These are phyloP conservation scores for Echinosophora koreensis DNA, from an alignment of 306 rosid genomes.

Conservation along the genomic window DNA sequence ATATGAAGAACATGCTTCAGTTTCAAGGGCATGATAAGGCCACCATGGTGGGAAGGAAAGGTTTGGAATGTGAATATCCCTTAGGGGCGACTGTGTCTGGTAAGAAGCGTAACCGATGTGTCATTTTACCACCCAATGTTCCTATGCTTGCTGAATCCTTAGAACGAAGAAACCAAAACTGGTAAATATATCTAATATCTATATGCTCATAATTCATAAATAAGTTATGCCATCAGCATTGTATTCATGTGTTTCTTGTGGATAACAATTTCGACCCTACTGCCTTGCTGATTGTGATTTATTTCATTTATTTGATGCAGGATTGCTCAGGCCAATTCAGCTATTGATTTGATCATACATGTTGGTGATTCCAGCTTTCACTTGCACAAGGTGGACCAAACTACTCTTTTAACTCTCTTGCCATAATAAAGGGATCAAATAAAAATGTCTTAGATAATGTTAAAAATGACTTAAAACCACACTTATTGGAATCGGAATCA, in stretches of 20 bases:
- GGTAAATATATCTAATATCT: conserved; percentile 53
- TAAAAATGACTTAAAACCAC: not conserved
- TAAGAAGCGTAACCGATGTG: conserved; percentile 54
- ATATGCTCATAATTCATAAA: not conserved
- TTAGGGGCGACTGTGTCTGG: conserved; percentile 40
- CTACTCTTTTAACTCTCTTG: not conserved
- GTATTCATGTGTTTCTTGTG: conserved; percentile 3
- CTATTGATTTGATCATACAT: conserved; percentile 66
- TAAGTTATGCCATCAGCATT: not conserved
- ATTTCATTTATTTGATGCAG: conserved; percentile 49
- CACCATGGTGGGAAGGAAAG: conserved; percentile 51
- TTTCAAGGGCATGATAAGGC: conserved; percentile 48
- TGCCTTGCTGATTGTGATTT: not conserved
- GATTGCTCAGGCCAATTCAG: conserved; percentile 59
- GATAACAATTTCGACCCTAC: not conserved
- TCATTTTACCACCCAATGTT: conserved; percentile 52
- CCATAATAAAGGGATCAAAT: not conserved
- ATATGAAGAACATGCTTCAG: conserved; percentile 40
- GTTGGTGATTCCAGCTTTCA: conserved; percentile 75
- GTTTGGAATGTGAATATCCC: conserved; percentile 41
- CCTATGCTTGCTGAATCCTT: conserved; percentile 63
- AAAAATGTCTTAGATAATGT: not conserved
- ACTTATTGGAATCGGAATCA: not conserved
- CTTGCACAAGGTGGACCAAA: conserved; percentile 79
- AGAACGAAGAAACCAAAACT: conserved; percentile 64